phyloP scores from a whole-genome alignment of 179 eudicot genomes.

The Silene vulgaris region DNA sequence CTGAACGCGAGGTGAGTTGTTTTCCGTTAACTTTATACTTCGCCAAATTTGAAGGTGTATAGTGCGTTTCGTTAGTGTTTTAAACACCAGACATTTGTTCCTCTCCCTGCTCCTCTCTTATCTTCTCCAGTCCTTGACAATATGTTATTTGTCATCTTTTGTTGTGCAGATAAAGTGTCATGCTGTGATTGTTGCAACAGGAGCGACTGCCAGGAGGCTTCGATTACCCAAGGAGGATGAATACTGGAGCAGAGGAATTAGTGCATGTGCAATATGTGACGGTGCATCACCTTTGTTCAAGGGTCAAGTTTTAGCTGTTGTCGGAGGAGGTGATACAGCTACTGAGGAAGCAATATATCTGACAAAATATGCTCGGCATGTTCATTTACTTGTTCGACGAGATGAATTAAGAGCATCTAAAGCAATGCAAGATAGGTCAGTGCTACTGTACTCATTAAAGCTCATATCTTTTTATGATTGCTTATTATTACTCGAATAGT shows the following conservation, averaged over 20 bases:
- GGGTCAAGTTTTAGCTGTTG: constrained; percentile 98
- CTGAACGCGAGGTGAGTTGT: constrained; percentile 80
- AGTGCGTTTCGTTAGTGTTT: neutral
- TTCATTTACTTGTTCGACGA: constrained; percentile 87
- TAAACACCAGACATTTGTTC: neutral
- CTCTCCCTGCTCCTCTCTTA: neutral
- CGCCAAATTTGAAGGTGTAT: neutral
- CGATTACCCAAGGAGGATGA: constrained; percentile 88
- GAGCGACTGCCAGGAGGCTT: constrained; percentile 89
- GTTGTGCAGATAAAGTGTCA: constrained; percentile 73
- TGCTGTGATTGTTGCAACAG: constrained; percentile 79
- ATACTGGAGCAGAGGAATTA: constrained; percentile 97
- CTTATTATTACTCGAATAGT: neutral
- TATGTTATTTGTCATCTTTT: constrained; percentile 12
- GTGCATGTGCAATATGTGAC: constrained; percentile 99
- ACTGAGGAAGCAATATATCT: constrained; percentile 96
- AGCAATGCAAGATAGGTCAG: constrained; percentile 99
- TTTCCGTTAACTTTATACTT: neutral
- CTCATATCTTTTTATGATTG: neutral
- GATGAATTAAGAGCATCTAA: constrained; percentile 84
- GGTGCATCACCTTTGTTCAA: constrained; percentile 97
- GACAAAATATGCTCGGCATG: constrained; percentile 95
- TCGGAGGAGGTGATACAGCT: constrained; percentile 99
- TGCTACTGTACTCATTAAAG: constrained; percentile 1
- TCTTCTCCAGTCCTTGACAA: neutral